A percentile compares a stretch with the other conserved stretches of the same genome.
These are phyloP conservation scores for Blepharisma japonicum DNA, from an alignment of 73 alveolate genomes.

Conservation along the genomic window DNA sequence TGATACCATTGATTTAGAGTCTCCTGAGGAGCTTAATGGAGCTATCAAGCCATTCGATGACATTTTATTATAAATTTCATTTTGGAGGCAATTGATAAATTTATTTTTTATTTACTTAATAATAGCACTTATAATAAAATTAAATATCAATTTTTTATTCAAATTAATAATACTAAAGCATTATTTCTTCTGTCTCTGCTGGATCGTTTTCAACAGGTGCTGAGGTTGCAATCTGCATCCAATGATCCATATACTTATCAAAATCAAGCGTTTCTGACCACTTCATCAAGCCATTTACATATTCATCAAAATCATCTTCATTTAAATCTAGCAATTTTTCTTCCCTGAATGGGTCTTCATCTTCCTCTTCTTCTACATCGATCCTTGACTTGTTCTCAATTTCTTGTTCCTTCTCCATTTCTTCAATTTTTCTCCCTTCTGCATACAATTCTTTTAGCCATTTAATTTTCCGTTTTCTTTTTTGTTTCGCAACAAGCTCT, in stretches of 20 bases:
- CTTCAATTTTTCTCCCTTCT: conserved; percentile 76
- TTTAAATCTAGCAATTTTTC: conserved; percentile 27
- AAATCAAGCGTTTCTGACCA: conserved; percentile 90
- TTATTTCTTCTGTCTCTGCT: too few species aligned
- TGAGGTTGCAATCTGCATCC: conserved; percentile 84
- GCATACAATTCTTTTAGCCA: conserved; percentile 75
- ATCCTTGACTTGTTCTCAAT: not conserved
- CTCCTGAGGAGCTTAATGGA: too few species aligned
- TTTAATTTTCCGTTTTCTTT: conserved; percentile 64
- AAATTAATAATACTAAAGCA: too few species aligned
- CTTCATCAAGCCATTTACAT: conserved; percentile 67
- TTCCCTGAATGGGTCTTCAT: conserved; percentile 20
- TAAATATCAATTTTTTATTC: too few species aligned
- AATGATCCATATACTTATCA: conserved; percentile 75
- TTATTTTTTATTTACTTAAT: too few species aligned
- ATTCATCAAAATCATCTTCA: conserved; percentile 53
- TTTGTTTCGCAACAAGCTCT: conserved; percentile 64
- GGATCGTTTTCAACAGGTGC: conserved; percentile 46
- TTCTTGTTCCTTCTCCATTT: conserved; percentile 26
- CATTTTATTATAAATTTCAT: too few species aligned
- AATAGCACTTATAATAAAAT: too few species aligned
- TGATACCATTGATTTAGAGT: too few species aligned
- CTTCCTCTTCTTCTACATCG: not conserved
- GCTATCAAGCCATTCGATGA: too few species aligned
- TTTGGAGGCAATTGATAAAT: too few species aligned